These are phyloP conservation scores for Begonia fuchsioides DNA, from an alignment of 306 rosid species.

Conservation along the genomic window DNA sequence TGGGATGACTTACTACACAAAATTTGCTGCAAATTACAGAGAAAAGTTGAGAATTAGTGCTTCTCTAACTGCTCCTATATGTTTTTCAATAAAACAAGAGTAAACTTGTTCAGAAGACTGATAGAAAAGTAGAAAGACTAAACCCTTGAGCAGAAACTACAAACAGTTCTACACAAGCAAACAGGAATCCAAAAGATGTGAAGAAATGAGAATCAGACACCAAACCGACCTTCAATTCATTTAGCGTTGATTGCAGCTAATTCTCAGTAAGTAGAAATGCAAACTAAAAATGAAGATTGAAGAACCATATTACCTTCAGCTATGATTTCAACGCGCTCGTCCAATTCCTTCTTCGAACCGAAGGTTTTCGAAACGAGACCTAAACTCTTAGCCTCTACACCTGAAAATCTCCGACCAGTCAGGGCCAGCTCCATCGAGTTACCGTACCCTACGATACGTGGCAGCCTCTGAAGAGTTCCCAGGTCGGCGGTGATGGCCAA, in stretches of 20 bases:
- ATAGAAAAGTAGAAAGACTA: neutral
- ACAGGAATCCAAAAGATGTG: too few relatives aligned
- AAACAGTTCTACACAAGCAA: neutral
- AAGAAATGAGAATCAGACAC: neutral
- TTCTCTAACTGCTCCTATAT: too few relatives aligned
- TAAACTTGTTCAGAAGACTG: too few relatives aligned
- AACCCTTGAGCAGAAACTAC: neutral
- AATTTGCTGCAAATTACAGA: too few relatives aligned
- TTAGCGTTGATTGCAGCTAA: too few relatives aligned
- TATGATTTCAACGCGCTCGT: neutral
- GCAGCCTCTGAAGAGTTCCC: constrained; percentile 78
- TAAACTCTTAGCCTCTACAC: constrained; percentile 51
- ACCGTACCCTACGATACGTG: constrained; percentile 71
- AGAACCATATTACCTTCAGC: neutral
- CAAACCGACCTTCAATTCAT: neutral
- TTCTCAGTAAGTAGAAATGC: too few relatives aligned
- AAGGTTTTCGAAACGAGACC: constrained; percentile 19
- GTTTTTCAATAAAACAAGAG: too few relatives aligned
- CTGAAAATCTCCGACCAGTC: constrained; percentile 62
- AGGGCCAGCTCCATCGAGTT: constrained; percentile 66
- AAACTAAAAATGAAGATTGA: neutral
- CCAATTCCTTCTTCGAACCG: neutral
- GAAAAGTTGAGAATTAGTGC: too few relatives aligned
- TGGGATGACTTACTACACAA: too few relatives aligned
- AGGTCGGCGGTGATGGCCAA: constrained; percentile 67